Conservation (phyloP, 768 basidiomycete species). For the Leccinum broughii region DNA sequence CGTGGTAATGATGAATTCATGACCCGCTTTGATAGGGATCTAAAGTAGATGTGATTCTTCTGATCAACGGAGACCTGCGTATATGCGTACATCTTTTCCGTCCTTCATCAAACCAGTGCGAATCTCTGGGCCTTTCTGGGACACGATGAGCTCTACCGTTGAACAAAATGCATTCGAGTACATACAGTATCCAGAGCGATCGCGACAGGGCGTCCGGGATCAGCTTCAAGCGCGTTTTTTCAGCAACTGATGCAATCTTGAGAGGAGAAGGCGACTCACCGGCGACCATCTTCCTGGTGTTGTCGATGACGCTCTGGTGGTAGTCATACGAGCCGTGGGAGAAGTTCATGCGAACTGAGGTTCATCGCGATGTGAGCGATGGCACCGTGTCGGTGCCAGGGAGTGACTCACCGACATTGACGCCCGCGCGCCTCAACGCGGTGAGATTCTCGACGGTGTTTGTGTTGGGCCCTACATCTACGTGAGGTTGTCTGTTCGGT, state of each 20-base stretch:
- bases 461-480: slow-evolving; percentile 79
- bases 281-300: slow-evolving; percentile 83
- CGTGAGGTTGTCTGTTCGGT: slow-evolving; percentile 7
- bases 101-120: slow-evolving; percentile 92
- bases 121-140: slow-evolving; percentile 98
- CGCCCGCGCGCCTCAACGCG: slow-evolving; percentile 85
- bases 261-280: slow-evolving; percentile 43
- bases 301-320: slow-evolving; percentile 99
- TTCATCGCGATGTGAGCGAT: slow-evolving; percentile 12
- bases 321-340: slow-evolving; percentile 99
- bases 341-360: slow-evolving; percentile 98
- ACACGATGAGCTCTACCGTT: slow-evolving; percentile 10
- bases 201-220: slow-evolving; percentile 86
- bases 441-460: slow-evolving; percentile 88
- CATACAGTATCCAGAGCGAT: slow-evolving; percentile 96
- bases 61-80: slow-evolving; percentile 3
- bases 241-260: background rate
- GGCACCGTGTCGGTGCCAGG: background rate
- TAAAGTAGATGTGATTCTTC: slow-evolving; percentile 32
- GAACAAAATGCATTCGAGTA: slow-evolving; percentile 9
- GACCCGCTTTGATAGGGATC: slow-evolving; percentile 85
- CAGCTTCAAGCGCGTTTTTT: slow-evolving; percentile 35
- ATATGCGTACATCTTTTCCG: slow-evolving; percentile 72
- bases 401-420: slow-evolving; percentile 85
- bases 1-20: slow-evolving; percentile 89